A percentile compares a stretch with the other conserved stretches of the same genome.
Conservation (phyloP, 1,284 basidiomycete genomes). For the Stereum hirsutum region DNA sequence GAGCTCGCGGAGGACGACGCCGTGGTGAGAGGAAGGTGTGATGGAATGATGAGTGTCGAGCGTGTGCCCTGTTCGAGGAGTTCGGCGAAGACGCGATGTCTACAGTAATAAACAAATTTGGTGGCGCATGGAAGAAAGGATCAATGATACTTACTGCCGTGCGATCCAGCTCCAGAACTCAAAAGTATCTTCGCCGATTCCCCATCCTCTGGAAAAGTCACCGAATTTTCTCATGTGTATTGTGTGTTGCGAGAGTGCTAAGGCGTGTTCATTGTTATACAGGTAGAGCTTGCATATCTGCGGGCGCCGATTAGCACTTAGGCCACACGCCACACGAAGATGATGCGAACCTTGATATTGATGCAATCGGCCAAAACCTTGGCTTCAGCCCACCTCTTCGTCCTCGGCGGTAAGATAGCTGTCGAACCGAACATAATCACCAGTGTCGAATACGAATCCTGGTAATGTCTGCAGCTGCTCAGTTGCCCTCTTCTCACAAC, state of each 20-base stretch:
- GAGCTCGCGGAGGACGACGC: constrained; percentile 19
- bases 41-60: constrained; percentile 58
- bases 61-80: constrained; percentile 75
- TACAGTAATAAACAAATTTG: constrained; percentile 18
- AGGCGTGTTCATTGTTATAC: constrained; percentile 76
- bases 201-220: constrained; percentile 89
- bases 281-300: constrained; percentile 84
- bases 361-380: constrained; percentile 93
- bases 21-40: constrained; percentile 32
- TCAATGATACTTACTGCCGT: constrained; percentile 57
- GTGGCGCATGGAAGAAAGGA: constrained; percentile 3
- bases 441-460: constrained; percentile 80
- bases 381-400: constrained; percentile 97
- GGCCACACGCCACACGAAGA: background rate
- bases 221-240: constrained; percentile 80
- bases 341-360: constrained; percentile 62
- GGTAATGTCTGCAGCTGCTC: constrained; percentile 62
- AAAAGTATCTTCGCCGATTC: constrained; percentile 93
- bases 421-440: constrained; percentile 84
- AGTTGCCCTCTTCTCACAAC: constrained; percentile 6
- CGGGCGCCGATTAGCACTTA: background rate
- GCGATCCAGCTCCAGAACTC: constrained; percentile 98
- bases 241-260: constrained; percentile 75
- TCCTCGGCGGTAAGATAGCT: constrained; percentile 79
- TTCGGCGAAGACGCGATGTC: constrained; percentile 83